Percentiles rank a stretch among this genome's conserved stretches.
phyloP scores from a whole-genome alignment of 495 filamentous ascomycete species.

The Astrothelium macrocarpum region DNA sequence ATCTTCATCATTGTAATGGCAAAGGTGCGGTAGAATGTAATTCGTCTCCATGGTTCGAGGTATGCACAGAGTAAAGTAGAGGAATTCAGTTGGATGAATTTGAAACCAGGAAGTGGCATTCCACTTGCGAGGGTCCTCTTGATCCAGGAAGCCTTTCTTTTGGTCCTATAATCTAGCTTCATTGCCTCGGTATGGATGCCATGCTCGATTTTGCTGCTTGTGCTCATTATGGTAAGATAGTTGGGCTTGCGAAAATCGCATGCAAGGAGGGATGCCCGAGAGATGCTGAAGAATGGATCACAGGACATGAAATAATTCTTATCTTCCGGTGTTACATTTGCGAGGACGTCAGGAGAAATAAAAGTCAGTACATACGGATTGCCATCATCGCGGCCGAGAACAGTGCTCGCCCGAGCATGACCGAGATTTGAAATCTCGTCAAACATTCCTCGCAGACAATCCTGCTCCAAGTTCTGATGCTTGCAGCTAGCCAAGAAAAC shows the following conservation, averaged over 20 bases:
- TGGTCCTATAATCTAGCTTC: background rate
- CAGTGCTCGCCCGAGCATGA: background rate
- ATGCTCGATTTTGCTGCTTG: background rate
- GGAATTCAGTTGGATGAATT: background rate
- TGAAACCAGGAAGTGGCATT: background rate
- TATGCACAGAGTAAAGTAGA: slow-evolving; percentile 1
- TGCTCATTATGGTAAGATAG: background rate
- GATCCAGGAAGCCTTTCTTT: background rate
- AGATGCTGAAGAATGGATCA: background rate
- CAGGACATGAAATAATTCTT: slow-evolving; percentile 3
- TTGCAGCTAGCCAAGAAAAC: slow-evolving; percentile 2
- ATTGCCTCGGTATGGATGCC: background rate
- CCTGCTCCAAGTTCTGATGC: slow-evolving; percentile 1
- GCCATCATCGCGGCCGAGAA: background rate
- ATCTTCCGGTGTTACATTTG: slow-evolving; percentile 1
- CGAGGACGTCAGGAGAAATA: background rate
- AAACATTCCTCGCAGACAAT: slow-evolving; percentile 4
- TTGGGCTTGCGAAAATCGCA: slow-evolving; percentile 2
- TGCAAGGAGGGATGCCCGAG: background rate
- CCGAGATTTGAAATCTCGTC: slow-evolving; percentile 4
- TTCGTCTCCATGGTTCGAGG: slow-evolving; percentile 3
- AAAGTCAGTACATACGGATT: background rate
- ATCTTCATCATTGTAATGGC: slow-evolving; percentile 4
- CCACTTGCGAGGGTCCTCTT: background rate
- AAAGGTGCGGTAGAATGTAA: slow-evolving; percentile 1